phyloP scores from a whole-genome alignment of 495 filamentous ascomycete genomes.

The Bombardia bombarda region DNA sequence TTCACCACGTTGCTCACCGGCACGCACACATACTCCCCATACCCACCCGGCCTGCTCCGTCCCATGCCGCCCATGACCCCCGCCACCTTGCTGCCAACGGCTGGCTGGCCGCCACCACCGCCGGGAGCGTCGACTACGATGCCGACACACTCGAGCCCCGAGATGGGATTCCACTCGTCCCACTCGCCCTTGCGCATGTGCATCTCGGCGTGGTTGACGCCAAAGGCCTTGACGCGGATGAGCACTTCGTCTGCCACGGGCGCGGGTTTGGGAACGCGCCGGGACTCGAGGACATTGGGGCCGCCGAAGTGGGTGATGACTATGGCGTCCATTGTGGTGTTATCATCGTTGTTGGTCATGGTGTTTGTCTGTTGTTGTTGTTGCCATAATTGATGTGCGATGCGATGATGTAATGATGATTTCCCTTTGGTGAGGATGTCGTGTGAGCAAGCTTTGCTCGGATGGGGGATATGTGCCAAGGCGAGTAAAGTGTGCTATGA shows the following conservation, averaged over 20 bases:
- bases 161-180: slow-evolving; percentile 37
- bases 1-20: slow-evolving; percentile 28
- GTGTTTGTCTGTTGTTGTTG: too few relatives aligned
- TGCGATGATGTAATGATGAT: too few relatives aligned
- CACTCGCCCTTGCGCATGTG: slow-evolving; percentile 46
- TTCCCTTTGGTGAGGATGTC: too few relatives aligned
- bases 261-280: slow-evolving; percentile 25
- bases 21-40: slow-evolving; percentile 32
- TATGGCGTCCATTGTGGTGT: slow-evolving; percentile 40
- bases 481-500: too few relatives aligned
- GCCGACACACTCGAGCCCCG: slow-evolving; percentile 41
- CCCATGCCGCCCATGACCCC: slow-evolving; percentile 40
- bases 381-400: too few relatives aligned
- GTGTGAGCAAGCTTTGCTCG: too few relatives aligned
- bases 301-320: slow-evolving; percentile 33
- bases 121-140: slow-evolving; percentile 29
- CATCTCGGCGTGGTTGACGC: slow-evolving; percentile 44
- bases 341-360: too few relatives aligned
- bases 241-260: slow-evolving; percentile 26
- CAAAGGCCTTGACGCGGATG: slow-evolving; percentile 37
- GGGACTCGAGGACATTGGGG: slow-evolving; percentile 27
- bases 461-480: too few relatives aligned
- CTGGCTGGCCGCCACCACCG: slow-evolving; percentile 26
- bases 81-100: slow-evolving; percentile 27
- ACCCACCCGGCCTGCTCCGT: slow-evolving; percentile 29